Percentiles rank a stretch among this genome's conserved stretches.
These are phyloP conservation scores for Colletotrichum magnum DNA, from an alignment of 2,329 filamentous ascomycete species.

Conservation along the genomic window DNA sequence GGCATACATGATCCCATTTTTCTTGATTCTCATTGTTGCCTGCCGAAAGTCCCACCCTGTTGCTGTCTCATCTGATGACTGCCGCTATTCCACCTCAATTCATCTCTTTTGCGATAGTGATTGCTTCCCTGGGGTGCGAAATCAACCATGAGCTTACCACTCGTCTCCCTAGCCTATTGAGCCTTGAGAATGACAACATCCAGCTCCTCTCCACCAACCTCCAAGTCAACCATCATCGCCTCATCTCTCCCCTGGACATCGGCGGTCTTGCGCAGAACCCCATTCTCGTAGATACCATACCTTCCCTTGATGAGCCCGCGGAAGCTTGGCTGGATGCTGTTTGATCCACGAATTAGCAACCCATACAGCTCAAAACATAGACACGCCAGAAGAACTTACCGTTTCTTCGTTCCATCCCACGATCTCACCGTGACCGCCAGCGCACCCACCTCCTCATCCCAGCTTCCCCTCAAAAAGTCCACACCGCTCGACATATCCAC, in stretches of 20 bases:
- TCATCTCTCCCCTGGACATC: not conserved
- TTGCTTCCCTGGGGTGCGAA: too few relatives aligned
- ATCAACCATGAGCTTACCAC: not conserved
- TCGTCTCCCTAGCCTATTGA: not conserved
- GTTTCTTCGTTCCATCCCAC: slow-evolving; percentile 2
- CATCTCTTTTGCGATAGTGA: too few relatives aligned
- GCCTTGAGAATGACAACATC: not conserved
- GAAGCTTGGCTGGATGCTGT: not conserved
- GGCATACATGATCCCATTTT: too few relatives aligned
- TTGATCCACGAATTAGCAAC: not conserved
- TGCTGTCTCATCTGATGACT: too few relatives aligned
- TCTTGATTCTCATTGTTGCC: too few relatives aligned
- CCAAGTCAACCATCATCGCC: not conserved
- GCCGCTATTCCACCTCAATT: too few relatives aligned
- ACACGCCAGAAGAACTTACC: not conserved
- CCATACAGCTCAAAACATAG: fast-evolving
- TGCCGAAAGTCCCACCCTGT: too few relatives aligned
- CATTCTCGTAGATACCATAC: not conserved
- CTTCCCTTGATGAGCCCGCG: not conserved
- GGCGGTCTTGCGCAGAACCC: not conserved
- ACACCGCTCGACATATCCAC: not conserved
- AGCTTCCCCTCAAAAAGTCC: slow-evolving; percentile 17
- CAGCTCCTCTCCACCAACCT: slow-evolving; percentile 2
- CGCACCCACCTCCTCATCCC: not conserved
- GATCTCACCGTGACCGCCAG: slow-evolving; percentile 6